phyloP scores from a whole-genome alignment of 1,284 basidiomycete species.

The Microbotryomycetes sp. region DNA sequence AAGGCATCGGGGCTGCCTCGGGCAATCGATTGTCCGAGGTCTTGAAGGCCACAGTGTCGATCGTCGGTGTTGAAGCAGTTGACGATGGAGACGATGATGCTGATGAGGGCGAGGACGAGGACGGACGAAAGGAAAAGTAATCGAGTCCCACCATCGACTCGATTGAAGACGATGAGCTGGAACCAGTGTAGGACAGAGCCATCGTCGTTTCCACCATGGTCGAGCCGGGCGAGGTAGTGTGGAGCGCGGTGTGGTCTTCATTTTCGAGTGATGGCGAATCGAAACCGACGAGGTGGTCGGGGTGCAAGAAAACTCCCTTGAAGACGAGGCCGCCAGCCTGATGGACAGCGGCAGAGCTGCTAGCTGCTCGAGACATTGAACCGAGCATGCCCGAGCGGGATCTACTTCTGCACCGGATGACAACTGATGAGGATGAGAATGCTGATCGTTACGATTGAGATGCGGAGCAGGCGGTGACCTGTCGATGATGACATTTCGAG shows the following conservation, averaged over 20 bases:
- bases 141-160: slow-evolving; percentile 4
- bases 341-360: neutral
- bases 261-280: slow-evolving; percentile 4
- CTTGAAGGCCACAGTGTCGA: slow-evolving; percentile 2
- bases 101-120: neutral
- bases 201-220: neutral
- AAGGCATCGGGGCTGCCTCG: neutral
- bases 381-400: neutral
- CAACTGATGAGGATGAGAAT: neutral
- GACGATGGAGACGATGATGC: slow-evolving; percentile 12
- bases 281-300: slow-evolving; percentile 21
- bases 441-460: neutral
- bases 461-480: neutral
- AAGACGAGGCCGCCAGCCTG: neutral
- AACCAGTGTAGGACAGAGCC: neutral
- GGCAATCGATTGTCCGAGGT: neutral
- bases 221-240: neutral
- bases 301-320: slow-evolving; percentile 24
- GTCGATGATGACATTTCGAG: neutral
- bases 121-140: slow-evolving; percentile 21
- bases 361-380: slow-evolving; percentile 2
- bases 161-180: neutral
- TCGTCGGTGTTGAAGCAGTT: slow-evolving; percentile 2
- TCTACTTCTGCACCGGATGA: neutral
- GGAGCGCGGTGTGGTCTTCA: neutral